These are phyloP conservation scores for Torrubiella hemipterigena DNA, from an alignment of 2,329 filamentous ascomycete genomes.

Conservation along the genomic window DNA sequence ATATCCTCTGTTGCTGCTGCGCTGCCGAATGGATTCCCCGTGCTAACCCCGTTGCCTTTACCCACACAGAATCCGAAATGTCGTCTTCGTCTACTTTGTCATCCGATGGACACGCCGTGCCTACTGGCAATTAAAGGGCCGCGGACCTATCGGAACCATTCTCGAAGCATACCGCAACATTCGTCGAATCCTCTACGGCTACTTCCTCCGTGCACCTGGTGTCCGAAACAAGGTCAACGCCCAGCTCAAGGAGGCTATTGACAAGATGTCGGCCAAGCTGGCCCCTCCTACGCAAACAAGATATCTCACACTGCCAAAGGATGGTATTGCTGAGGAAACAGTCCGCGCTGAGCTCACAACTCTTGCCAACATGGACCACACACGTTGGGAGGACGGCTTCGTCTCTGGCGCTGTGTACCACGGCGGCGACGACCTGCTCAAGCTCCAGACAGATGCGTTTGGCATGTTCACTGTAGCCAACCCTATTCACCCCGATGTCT, in stretches of 20 bases:
- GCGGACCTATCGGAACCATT: constrained; percentile 71
- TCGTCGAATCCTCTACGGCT: constrained; percentile 65
- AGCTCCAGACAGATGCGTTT: constrained; percentile 86
- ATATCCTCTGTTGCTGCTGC: constrained; percentile 3
- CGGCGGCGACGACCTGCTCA: constrained; percentile 69
- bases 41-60: not conserved
- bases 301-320: constrained; percentile 66
- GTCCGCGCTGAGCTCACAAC: constrained; percentile 69
- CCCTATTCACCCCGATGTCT: constrained; percentile 95
- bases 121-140: constrained; percentile 77
- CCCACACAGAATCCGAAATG: constrained; percentile 59
- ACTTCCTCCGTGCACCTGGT: constrained; percentile 77
- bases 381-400: constrained; percentile 88
- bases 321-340: constrained; percentile 71
- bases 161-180: constrained; percentile 60
- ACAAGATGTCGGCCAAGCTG: constrained; percentile 74
- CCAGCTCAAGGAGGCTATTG: constrained; percentile 68
- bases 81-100: constrained; percentile 82
- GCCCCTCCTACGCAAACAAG: constrained; percentile 61
- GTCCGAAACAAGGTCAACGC: constrained; percentile 77
- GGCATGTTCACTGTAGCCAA: constrained; percentile 91
- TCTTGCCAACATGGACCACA: constrained; percentile 80
- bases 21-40: constrained; percentile 3
- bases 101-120: constrained; percentile 70
- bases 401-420: constrained; percentile 96